Base-by-base conservation (phyloP, 1,284 basidiomycete species). In the Termitomyces sp. region DNA sequence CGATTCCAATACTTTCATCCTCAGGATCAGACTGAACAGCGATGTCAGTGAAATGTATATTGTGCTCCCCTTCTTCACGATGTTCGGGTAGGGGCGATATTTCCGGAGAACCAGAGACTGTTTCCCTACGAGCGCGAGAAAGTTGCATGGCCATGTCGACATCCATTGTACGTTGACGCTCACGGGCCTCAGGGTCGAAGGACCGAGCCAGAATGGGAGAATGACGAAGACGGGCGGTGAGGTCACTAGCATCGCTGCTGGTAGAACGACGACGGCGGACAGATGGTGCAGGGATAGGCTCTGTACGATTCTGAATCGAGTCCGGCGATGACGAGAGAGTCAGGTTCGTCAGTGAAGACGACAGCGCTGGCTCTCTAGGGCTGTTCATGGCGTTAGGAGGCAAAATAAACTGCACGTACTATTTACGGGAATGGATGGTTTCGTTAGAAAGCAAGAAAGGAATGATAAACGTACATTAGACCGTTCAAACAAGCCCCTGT, bases 61-160 rank as follows among this genome's bases (percentile, higher is more conserved):
- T 31, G 13, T 48, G 34, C 8, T 53, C 48, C 21, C 48, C 52
- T 39, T 55, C 52, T 38, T 61, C 56, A 15, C 1, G 34, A 26
- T 54, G 58, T 36, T 62, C 62, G n/a, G 58, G 60, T 3, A 68
- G 56, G 10, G 65, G 67, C 7, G 72, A 64, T 33, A 62, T 44
- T 15, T 59, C 59, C 2, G 74, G 71, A 36, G 73, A 66, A 24
- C 64, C 58, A 19, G 73, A 70, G n/a, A 83, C 64, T 2, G 87
- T 88, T 52, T 83, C 83, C 59, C 86, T 78, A 26, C 89, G 79
- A 0, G 88, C 88, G 34, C 83, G 77, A 30, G 88, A 89, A 44
- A 92, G 80, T 52, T 92, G 88, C 66, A 90, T 80, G 45, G 90
- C 90, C 81, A 91, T 89, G 64, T 92, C 89, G 0, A 85, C 90